Base-by-base conservation (phyloP, 2,329 filamentous ascomycete genomes). In the Colletotrichum paranaense region DNA sequence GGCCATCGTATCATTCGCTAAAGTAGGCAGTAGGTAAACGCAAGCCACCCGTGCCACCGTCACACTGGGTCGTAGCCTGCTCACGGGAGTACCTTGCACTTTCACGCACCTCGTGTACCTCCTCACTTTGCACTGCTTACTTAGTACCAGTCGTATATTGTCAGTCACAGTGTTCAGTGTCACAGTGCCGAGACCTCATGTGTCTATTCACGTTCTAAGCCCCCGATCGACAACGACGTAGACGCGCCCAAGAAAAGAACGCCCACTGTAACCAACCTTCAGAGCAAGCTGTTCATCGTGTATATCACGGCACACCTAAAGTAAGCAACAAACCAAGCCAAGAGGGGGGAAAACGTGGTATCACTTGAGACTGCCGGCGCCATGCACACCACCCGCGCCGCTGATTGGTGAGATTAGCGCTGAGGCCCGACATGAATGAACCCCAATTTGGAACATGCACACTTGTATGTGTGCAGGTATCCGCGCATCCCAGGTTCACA, bases 321-420 rank as follows among this genome's bases (percentile, higher is more conserved):
- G 42, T 49, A 49, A 19, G 19, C 19, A n/a, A 8, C 16, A n/a
- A 49, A 49, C 42, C 42, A 49, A 9, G 16, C 19, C 42, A 64
- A 30, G n/a, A 24, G 7, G n/a, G 19, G 19, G 8, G 19, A 2
- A 52, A 70, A 56, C 70, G 59, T 70, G 66, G 69, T 58, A 53
- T 26, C 46, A 22, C 56, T 16, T 35, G 56, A 24, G 59, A 55
- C 53, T 60, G 59, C 70, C 66, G 42, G 28, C 32, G 46, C 28
- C 65, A 62, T 72, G 65, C 66, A 69, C 38, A 56, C 56, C 42
- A 60, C 16, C 62, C 12, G 16, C n/a, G 60, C 32, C 32, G 46
- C 55, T 73, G 56, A 73, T 73, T 73, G 55, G 70, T 46, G 42
- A 28, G 19, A 16, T 68, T 64, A 62, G 67, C 70, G 70, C 70